Evolutionary conservation across 1,284 basidiomycete species (phyloP).

Genomic region (Gymnopus androsaceus): DNA sequence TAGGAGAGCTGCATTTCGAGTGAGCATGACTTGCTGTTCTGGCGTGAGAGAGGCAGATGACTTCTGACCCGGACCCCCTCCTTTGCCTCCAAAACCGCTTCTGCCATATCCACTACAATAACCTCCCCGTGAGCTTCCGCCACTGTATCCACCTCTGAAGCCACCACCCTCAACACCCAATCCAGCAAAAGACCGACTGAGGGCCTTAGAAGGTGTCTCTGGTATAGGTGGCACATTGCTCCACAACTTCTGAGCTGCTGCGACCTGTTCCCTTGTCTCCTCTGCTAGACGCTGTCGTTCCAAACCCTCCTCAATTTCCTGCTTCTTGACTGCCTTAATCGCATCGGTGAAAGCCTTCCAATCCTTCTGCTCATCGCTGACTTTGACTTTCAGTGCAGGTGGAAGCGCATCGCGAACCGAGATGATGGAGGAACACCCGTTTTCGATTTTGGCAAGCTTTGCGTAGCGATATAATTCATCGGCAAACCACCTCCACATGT

Average conservation of each 20-base stretch:
- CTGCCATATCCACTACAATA: neutral
- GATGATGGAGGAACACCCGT: neutral
- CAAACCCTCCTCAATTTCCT: neutral
- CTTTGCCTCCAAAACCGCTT: neutral
- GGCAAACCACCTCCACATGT: neutral
- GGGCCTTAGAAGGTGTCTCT: neutral
- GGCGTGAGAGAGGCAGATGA: neutral
- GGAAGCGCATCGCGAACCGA: neutral
- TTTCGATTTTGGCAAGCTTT: neutral
- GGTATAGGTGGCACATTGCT: neutral
- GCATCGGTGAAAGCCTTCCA: neutral
- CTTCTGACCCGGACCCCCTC: neutral
- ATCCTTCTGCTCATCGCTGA: neutral
- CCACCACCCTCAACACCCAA: neutral
- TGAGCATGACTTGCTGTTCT: neutral
- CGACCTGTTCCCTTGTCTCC: neutral
- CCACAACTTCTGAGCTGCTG: neutral
- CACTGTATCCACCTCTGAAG: too few species aligned
- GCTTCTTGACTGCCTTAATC: neutral
- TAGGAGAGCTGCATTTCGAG: neutral
- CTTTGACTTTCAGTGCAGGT: neutral
- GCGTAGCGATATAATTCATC: neutral
- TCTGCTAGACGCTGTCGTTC: neutral
- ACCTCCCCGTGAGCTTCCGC: neutral
- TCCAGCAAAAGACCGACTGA: neutral